Evolutionary conservation across 331 rosid genomes (phyloP).

Genomic region (Dryas integrifolia): DNA sequence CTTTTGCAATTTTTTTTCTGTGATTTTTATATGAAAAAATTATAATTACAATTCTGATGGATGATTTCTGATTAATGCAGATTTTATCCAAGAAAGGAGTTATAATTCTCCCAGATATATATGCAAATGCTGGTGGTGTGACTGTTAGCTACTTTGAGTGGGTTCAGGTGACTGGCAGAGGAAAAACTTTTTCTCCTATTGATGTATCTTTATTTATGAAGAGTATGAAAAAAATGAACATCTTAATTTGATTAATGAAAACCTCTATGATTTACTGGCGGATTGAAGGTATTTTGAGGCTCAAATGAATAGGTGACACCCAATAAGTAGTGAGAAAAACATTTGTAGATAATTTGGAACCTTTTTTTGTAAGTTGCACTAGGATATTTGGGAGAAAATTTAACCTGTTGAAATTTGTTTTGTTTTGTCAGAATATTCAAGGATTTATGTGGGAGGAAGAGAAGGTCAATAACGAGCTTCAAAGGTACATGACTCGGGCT

Average conservation of each 20-base stretch:
- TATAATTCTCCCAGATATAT: constrained; percentile 69
- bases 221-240: no score
- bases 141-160: constrained; percentile 91
- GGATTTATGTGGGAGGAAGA: constrained; percentile 96
- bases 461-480: constrained; percentile 68
- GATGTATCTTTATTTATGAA: not conserved
- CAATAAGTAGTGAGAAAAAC: no score
- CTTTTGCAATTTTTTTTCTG: not conserved
- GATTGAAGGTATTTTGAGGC: no score
- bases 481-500: constrained; percentile 71
- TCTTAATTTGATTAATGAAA: no score
- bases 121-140: constrained; percentile 86
- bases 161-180: constrained; percentile 66
- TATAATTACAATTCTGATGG: not conserved
- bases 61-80: constrained; percentile 39
- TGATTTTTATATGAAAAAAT: not conserved
- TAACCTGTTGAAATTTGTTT: constrained; percentile 1
- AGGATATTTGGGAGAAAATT: not conserved
- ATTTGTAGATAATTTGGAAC: no score
- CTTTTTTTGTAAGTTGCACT: not conserved
- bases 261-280: no score
- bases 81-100: constrained; percentile 80
- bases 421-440: constrained; percentile 69
- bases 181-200: not conserved
- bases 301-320: no score